phyloP scores from a whole-genome alignment of 2,329 filamentous ascomycete genomes.

The Penicillium olsonii region DNA sequence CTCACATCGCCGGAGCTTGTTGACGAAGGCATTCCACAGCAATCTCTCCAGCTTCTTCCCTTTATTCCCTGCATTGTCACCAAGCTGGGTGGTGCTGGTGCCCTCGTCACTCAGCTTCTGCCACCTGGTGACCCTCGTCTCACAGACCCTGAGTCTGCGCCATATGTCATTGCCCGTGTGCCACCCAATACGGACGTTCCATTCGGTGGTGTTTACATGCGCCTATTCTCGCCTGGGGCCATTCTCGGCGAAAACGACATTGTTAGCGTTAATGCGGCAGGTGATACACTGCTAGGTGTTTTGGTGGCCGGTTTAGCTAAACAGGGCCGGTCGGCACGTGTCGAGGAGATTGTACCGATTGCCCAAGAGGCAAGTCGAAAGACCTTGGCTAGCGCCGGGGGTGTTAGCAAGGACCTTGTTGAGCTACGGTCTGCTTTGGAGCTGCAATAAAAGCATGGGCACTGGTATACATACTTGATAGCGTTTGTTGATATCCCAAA shows the following conservation, averaged over 20 bases:
- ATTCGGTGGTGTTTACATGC: constrained; percentile 84
- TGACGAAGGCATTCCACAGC: constrained; percentile 79
- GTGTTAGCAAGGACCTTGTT: constrained; percentile 56
- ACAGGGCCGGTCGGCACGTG: constrained; percentile 41
- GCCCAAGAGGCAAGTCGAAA: constrained; percentile 80
- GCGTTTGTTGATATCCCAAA: constrained; percentile 4
- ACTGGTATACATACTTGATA: neutral
- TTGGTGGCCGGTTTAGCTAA: constrained; percentile 75
- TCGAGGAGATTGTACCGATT: constrained; percentile 69
- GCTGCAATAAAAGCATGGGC: neutral
- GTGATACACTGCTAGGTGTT: constrained; percentile 88
- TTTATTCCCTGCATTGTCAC: constrained; percentile 83
- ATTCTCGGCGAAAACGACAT: constrained; percentile 63
- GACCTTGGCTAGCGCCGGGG: constrained; percentile 73
- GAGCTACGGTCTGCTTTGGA: constrained; percentile 15
- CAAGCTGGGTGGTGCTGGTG: constrained; percentile 76
- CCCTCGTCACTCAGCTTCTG: constrained; percentile 73
- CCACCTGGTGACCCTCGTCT: constrained; percentile 67
- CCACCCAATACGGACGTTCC: constrained; percentile 51
- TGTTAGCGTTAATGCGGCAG: constrained; percentile 89
- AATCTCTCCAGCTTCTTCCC: constrained; percentile 80
- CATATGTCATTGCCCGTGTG: constrained; percentile 71
- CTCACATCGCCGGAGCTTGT: constrained; percentile 69
- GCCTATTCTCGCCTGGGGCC: constrained; percentile 68
- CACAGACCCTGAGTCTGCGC: constrained; percentile 60